A percentile compares a stretch with the other conserved stretches of the same genome.
phyloP scores from a whole-genome alignment of 2,329 filamentous ascomycete genomes.

The Aspergillus calidoustus region DNA sequence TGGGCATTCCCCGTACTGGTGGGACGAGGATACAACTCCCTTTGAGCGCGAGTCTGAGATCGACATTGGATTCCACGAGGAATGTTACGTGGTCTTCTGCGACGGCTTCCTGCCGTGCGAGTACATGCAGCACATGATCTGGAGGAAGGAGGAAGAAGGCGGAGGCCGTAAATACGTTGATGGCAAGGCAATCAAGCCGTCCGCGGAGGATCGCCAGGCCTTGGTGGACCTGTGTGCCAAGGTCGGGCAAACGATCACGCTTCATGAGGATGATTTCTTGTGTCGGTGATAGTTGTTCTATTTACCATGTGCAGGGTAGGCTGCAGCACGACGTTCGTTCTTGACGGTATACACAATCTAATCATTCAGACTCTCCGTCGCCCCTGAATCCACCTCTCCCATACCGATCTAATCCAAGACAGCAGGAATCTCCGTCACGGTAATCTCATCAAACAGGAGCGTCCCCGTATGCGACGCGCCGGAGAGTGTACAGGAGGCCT shows the following conservation, averaged over 20 bases:
- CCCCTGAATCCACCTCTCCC: no score
- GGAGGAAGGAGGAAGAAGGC: not conserved
- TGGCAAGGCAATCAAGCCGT: conserved; percentile 7
- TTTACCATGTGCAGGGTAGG: not conserved
- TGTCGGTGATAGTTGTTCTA: not conserved
- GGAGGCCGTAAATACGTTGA: not conserved
- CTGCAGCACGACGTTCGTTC: no score
- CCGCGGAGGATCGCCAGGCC: conserved; percentile 23
- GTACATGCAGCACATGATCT: conserved; percentile 19
- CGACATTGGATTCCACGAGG: conserved; percentile 16
- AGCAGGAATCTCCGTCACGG: not conserved
- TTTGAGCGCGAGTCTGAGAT: conserved; percentile 26
- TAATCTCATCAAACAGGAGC: conserved; percentile 2
- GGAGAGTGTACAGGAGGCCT: not conserved
- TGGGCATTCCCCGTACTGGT: not conserved
- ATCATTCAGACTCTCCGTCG: no score
- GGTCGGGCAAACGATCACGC: conserved; percentile 16
- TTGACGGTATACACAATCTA: no score
- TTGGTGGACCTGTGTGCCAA: conserved; percentile 23
- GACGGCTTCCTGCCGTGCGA: conserved; percentile 24
- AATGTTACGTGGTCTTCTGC: conserved; percentile 28
- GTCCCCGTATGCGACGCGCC: not conserved
- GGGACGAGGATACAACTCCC: conserved; percentile 5
- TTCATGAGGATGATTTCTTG: not conserved
- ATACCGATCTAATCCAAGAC: not conserved